Percentiles rank a stretch among this genome's conserved stretches.
phyloP scores from a whole-genome alignment of 2,329 filamentous ascomycete species.

The Alternaria ventricosa region DNA sequence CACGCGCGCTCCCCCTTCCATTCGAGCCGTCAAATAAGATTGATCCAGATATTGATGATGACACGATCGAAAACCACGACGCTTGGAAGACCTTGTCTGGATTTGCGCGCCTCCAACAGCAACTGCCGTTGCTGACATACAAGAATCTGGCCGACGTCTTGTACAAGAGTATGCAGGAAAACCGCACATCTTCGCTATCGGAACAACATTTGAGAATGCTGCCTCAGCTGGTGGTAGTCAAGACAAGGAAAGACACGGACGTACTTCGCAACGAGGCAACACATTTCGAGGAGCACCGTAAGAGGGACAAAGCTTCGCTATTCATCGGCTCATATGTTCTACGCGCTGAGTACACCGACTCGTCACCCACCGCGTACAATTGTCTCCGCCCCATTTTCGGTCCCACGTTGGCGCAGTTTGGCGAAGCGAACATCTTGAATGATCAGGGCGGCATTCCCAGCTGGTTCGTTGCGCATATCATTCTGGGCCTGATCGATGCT shows the following conservation, averaged over 20 bases:
- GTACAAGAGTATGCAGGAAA: not conserved
- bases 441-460: not conserved
- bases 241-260: not conserved
- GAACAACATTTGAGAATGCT: not conserved
- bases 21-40: not conserved
- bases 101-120: not conserved
- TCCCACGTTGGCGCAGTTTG: slow-evolving; percentile 11
- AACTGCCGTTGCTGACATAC: not conserved
- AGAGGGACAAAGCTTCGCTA: not conserved
- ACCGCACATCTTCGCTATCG: not conserved
- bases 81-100: not conserved
- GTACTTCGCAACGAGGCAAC: not conserved
- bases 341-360: not conserved
- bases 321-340: slow-evolving; percentile 1
- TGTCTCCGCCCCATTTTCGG: slow-evolving; percentile 18
- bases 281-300: not conserved
- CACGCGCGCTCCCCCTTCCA: not conserved
- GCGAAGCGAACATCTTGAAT: not conserved
- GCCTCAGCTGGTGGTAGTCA: slow-evolving; percentile 7
- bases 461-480: slow-evolving; percentile 23
- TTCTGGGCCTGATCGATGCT: slow-evolving; percentile 13
- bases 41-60: not conserved
- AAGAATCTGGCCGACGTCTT: not conserved
- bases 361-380: slow-evolving; percentile 2
- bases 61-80: not conserved